Base-by-base conservation (phyloP, 306 rosid genomes). In the Ammopiptanthus mongolicus region DNA sequence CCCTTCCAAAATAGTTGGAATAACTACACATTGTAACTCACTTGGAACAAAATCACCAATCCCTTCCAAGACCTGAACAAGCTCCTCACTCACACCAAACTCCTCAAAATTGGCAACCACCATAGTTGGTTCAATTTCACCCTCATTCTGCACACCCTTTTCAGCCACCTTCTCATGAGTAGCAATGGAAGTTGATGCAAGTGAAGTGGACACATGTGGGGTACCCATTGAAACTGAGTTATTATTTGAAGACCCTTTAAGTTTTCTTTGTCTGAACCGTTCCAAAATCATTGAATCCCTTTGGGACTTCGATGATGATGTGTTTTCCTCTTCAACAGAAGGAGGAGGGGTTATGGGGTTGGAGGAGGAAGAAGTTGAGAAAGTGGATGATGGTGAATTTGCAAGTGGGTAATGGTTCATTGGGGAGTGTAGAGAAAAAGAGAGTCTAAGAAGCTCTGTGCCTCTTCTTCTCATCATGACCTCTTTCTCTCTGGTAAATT, bases 1-100 rank as follows among this genome's bases (percentile, higher is more conserved):
- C 53, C 90, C 95, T 69, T 83, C 95, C 87, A 91, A 87, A 23
- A 94, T 82, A 51, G 90, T 82, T 14, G 96, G 97, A 39, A 90
- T 75, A 36, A 84, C 96, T 76, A 88, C 88, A 79, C 87, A 71
- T 44, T 90, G 93, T 79, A 91, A 90, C 84, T 94, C 98, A 47
- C 83, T 91, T 0, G 98, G 97, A 67, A 83, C 86, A 77, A 80
- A 73, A 37, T 83, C 84, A 5, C 86, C 85, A 88, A 94, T 52
- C 76, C 79, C 91, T 65, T 60, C 74, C 79, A 90, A 78, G 47
- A 88, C 89, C 77, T 65, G 87, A 82, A 83, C 74, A 12, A 88
- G 83, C 78, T 87, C 91, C 52, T 87, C 95, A 71, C 56, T 77
- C 82, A 94, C 10, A 71, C 97, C 95, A 85, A 90, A 67, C 47